These are phyloP conservation scores for Pleurostoma richardsiae DNA, from an alignment of 2,329 filamentous ascomycete species.

Conservation along the genomic window DNA sequence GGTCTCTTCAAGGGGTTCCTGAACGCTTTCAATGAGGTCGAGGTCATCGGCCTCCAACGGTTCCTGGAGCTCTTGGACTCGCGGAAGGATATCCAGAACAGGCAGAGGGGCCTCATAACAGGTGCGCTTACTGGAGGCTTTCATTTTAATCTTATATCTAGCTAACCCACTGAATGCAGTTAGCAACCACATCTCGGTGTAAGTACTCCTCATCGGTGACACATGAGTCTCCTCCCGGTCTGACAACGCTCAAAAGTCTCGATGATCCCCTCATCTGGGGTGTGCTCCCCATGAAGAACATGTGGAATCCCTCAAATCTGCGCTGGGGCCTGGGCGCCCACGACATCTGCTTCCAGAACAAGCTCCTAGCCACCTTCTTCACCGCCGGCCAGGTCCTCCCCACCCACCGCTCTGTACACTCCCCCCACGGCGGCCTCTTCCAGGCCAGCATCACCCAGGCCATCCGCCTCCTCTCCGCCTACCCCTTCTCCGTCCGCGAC, in stretches of 20 bases:
- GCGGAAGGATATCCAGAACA: slow-evolving; percentile 59
- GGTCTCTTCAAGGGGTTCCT: slow-evolving; percentile 70
- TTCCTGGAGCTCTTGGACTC: slow-evolving; percentile 74
- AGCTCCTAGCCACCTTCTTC: slow-evolving; percentile 76
- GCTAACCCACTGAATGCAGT: slow-evolving; percentile 41
- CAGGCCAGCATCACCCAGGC: slow-evolving; percentile 86
- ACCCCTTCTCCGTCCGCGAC: slow-evolving; percentile 31
- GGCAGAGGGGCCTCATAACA: slow-evolving; percentile 76
- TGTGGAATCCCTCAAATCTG: slow-evolving; percentile 67
- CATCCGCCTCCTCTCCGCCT: slow-evolving; percentile 71
- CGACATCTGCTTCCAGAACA: slow-evolving; percentile 90
- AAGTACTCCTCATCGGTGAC: slow-evolving; percentile 36
- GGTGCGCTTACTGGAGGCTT: slow-evolving; percentile 41
- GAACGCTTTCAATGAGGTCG: slow-evolving; percentile 66
- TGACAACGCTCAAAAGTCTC: slow-evolving; percentile 48
- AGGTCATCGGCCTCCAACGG: slow-evolving; percentile 69
- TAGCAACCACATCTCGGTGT: slow-evolving; percentile 86
- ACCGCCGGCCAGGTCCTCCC: slow-evolving; percentile 84
- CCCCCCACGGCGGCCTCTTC: slow-evolving; percentile 75
- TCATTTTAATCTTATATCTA: slow-evolving; percentile 3
- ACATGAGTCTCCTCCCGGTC: too few relatives aligned
- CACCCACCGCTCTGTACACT: slow-evolving; percentile 77
- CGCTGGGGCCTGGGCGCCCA: slow-evolving; percentile 90
- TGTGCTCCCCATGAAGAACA: slow-evolving; percentile 69
- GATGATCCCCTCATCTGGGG: slow-evolving; percentile 97